Percentiles rank a stretch among this genome's conserved stretches.
Evolutionary conservation across 1,284 basidiomycete species (phyloP).

Genomic region (Megacollybia platyphylla): DNA sequence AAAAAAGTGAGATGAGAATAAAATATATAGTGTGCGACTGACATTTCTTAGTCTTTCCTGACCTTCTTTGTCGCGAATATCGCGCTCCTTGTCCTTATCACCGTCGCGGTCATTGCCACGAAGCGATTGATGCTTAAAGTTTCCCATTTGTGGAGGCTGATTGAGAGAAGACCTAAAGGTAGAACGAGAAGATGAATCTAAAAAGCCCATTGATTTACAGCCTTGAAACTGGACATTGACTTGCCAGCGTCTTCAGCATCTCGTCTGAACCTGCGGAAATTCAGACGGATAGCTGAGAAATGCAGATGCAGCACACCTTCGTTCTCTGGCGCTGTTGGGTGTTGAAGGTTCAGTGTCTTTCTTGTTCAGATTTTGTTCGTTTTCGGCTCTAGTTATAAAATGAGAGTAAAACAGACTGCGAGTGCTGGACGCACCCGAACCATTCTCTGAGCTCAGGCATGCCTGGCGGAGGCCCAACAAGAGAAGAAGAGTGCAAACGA

Average conservation of each 20-base stretch:
- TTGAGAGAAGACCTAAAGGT: constrained; percentile 60
- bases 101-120: constrained; percentile 55
- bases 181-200: constrained; percentile 45
- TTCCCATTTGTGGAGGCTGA: constrained; percentile 81
- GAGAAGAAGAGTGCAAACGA: constrained; percentile 58
- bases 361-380: constrained; percentile 45
- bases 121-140: constrained; percentile 75
- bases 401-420: constrained; percentile 7
- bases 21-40: constrained; percentile 16
- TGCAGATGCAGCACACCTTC: constrained; percentile 27
- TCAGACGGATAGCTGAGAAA: constrained; percentile 6
- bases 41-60: constrained; percentile 66
- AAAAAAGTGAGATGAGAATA: constrained; percentile 4
- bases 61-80: constrained; percentile 58
- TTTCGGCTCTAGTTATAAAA: constrained; percentile 30
- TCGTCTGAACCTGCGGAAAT: constrained; percentile 47
- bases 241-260: constrained; percentile 63
- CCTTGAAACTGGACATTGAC: constrained; percentile 8
- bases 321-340: constrained; percentile 42
- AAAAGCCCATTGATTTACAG: constrained; percentile 5
- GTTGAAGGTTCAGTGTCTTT: constrained; percentile 51
- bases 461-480: constrained; percentile 54
- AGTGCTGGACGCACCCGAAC: constrained; percentile 59
- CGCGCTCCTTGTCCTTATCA: constrained; percentile 53
- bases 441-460: constrained; percentile 78